These are phyloP conservation scores for Wickerhamomyces queroliae DNA, from an alignment of 805 yeast species.

Conservation along the genomic window DNA sequence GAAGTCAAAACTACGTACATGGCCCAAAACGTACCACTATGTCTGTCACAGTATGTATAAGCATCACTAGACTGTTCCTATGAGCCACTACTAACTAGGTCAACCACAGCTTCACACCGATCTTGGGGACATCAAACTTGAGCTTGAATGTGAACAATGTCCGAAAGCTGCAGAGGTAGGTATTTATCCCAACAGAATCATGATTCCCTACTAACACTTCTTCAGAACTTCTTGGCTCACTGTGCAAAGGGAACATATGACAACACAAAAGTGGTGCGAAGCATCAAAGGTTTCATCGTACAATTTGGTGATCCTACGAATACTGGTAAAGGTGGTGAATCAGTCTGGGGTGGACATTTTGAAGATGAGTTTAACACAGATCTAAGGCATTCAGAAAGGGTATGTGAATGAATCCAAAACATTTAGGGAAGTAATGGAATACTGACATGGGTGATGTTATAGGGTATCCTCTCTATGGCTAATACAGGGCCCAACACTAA, in stretches of 20 bases:
- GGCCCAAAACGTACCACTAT: slow-evolving; percentile 3
- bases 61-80: neutral
- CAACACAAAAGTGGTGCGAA: slow-evolving; percentile 63
- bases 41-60: slow-evolving; percentile 16
- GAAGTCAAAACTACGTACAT: too few relatives aligned
- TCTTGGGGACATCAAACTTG: slow-evolving; percentile 32
- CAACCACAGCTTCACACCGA: slow-evolving; percentile 30
- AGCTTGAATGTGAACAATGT: slow-evolving; percentile 30
- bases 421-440: neutral
- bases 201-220: neutral
- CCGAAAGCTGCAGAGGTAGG: slow-evolving; percentile 33
- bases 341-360: slow-evolving; percentile 73
- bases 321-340: slow-evolving; percentile 76
- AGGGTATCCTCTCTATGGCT: slow-evolving; percentile 64
- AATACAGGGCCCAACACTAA: slow-evolving; percentile 64
- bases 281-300: slow-evolving; percentile 65
- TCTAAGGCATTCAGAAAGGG: slow-evolving; percentile 60
- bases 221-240: slow-evolving; percentile 36
- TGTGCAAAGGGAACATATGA: slow-evolving; percentile 38
- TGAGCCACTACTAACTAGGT: neutral
- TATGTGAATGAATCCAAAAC: slow-evolving; percentile 35
- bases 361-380: slow-evolving; percentile 71
- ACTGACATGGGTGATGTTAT: neutral
- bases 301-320: slow-evolving; percentile 86
- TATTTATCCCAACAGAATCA: neutral